Percentiles rank a stretch among this genome's conserved stretches.
These are phyloP conservation scores for Bipolaris oryzae DNA, from an alignment of 2,329 filamentous ascomycete genomes.

Conservation along the genomic window DNA sequence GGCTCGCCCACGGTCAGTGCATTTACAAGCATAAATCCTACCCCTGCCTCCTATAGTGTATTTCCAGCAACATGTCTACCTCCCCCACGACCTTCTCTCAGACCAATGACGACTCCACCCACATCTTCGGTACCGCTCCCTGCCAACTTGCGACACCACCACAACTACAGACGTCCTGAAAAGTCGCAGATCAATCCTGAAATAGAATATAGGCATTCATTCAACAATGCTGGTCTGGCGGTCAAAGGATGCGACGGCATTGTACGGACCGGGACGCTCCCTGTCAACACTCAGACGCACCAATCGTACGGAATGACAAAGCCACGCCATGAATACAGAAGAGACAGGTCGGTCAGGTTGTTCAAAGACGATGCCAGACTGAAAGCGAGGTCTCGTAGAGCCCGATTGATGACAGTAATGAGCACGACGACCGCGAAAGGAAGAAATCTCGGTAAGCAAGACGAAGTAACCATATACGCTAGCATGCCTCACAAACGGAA, in stretches of 20 bases:
- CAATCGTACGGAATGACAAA: conserved; percentile 8
- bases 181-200: conserved; percentile 24
- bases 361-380: conserved; percentile 15
- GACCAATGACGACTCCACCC: conserved; percentile 32
- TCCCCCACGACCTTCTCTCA: conserved; percentile 23
- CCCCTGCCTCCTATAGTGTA: conserved; percentile 4
- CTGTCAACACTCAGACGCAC: conserved; percentile 21
- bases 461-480: conserved; percentile 5
- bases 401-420: conserved; percentile 18
- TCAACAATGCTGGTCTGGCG: conserved; percentile 13
- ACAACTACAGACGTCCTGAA: conserved; percentile 26
- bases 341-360: conserved; percentile 10
- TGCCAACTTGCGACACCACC: conserved; percentile 28
- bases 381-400: conserved; percentile 22
- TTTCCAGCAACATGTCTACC: conserved; percentile 19
- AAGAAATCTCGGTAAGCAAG: conserved; percentile 20
- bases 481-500: neutral
- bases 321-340: conserved; percentile 1
- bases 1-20: conserved; percentile 13
- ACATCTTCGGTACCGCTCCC: conserved; percentile 28
- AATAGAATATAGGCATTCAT: conserved; percentile 16
- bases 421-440: conserved; percentile 15
- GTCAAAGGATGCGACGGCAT: conserved; percentile 41
- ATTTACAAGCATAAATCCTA: conserved; percentile 19
- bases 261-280: conserved; percentile 27